Percentiles rank a stretch among this genome's conserved stretches.
phyloP scores from a whole-genome alignment of 169 alveolate species.

The Amoebophrya sp. region DNA sequence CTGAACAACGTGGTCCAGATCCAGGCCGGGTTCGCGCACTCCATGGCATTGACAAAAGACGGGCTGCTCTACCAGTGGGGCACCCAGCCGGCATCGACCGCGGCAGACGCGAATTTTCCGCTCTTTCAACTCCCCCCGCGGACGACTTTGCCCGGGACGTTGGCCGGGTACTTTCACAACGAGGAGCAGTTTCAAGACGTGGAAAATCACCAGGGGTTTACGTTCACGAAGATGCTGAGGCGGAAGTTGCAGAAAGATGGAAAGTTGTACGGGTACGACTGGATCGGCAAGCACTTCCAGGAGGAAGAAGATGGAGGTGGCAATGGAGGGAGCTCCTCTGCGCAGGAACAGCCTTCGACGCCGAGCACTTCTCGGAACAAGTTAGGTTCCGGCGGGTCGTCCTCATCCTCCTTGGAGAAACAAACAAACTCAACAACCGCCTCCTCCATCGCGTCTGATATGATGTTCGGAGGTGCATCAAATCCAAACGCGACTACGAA shows the following conservation, averaged over 20 bases:
- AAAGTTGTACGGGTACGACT: neutral
- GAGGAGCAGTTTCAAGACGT: too few species aligned
- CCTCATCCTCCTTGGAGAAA: neutral
- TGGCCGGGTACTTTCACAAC: too few species aligned
- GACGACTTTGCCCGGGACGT: too few species aligned
- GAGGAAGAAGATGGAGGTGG: neutral
- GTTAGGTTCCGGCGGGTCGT: neutral
- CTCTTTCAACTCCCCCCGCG: too few species aligned
- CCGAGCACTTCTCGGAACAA: too few species aligned
- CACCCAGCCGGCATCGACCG: too few species aligned
- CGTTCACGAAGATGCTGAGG: neutral
- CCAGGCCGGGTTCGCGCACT: neutral
- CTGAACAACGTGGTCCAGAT: neutral
- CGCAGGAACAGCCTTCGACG: neutral
- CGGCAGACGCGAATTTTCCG: too few species aligned
- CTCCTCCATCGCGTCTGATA: too few species aligned
- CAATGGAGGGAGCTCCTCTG: neutral
- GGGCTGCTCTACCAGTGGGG: conserved; percentile 6
- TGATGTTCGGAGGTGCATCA: neutral
- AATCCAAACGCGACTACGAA: too few species aligned
- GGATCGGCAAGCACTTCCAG: neutral
- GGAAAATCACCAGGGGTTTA: neutral
- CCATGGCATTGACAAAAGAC: neutral
- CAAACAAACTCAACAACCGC: too few species aligned
- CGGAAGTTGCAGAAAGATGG: neutral